Evolutionary conservation across 1,139 yeast genomes (phyloP).

Genomic region (Debaryomyces robertsiae): DNA sequence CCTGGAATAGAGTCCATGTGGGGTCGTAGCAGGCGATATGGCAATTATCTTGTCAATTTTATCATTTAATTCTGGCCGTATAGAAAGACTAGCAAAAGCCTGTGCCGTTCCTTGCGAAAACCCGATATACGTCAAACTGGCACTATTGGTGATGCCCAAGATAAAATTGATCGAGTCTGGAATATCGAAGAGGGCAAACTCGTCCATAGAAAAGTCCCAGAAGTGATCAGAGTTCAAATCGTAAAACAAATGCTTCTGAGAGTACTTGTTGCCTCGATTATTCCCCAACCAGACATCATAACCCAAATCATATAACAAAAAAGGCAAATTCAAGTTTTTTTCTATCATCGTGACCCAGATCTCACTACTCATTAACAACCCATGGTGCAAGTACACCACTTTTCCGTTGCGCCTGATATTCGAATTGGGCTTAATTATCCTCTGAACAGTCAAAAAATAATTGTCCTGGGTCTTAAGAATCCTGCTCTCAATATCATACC

Average conservation of each 20-base stretch:
- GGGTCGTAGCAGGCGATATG: conserved; percentile 93
- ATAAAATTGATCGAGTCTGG: conserved; percentile 48
- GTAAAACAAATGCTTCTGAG: conserved; percentile 47
- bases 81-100: conserved; percentile 76
- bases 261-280: conserved; percentile 87
- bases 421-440: conserved; percentile 22
- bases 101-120: conserved; percentile 94
- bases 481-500: conserved; percentile 42
- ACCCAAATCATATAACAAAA: conserved; percentile 73
- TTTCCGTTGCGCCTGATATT: conserved; percentile 31
- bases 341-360: conserved; percentile 80
- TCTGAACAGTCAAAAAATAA: conserved; percentile 40
- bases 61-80: conserved; percentile 67
- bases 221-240: conserved; percentile 41
- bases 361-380: conserved; percentile 87
- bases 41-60: conserved; percentile 77
- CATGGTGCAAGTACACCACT: conserved; percentile 85
- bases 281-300: conserved; percentile 94
- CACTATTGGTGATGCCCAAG: conserved; percentile 24
- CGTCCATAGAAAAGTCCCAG: conserved; percentile 52
- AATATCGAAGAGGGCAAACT: conserved; percentile 50
- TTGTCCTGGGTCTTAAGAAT: conserved; percentile 44
- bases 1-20: conserved; percentile 77
- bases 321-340: conserved; percentile 68
- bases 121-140: conserved; percentile 69